Percentiles rank a stretch among this genome's conserved stretches.
Conservation (phyloP, 2,329 filamentous ascomycete genomes). For the Paecilomyces variotii region DNA sequence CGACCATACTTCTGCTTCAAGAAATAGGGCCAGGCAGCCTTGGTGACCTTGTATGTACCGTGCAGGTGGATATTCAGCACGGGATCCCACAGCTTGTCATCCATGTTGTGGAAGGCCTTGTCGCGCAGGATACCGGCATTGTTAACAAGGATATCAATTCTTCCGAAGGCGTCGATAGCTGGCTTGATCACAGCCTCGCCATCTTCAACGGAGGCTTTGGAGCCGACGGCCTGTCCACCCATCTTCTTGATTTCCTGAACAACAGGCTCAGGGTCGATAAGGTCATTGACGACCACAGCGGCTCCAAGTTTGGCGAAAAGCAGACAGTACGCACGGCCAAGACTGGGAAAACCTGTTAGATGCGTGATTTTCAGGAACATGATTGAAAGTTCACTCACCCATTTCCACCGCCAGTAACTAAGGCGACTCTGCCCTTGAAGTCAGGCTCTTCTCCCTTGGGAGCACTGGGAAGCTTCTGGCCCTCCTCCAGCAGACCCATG, state of each 20-base stretch:
- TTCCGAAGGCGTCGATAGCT: constrained; percentile 87
- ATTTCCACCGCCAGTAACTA: constrained; percentile 81
- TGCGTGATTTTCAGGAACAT: neutral
- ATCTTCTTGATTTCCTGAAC: constrained; percentile 86
- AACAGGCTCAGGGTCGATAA: constrained; percentile 83
- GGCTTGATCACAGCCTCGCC: constrained; percentile 85
- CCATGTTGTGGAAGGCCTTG: constrained; percentile 98
- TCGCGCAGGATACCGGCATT: constrained; percentile 96
- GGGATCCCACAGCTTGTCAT: constrained; percentile 84
- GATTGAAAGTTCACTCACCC: constrained; percentile 43
- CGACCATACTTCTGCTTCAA: constrained; percentile 98
- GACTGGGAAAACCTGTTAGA: constrained; percentile 42
- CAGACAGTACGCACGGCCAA: constrained; percentile 83
- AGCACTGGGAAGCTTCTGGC: constrained; percentile 66
- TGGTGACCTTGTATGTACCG: constrained; percentile 93
- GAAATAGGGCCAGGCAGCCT: constrained; percentile 96
- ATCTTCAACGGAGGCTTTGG: constrained; percentile 89
- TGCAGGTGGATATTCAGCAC: constrained; percentile 88
- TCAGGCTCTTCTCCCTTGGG: constrained; percentile 65
- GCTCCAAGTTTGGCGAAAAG: constrained; percentile 80
- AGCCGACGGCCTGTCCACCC: constrained; percentile 82
- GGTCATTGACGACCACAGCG: constrained; percentile 86
- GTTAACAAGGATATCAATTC: constrained; percentile 93
- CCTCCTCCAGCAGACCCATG: constrained; percentile 73
- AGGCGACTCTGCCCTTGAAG: constrained; percentile 75